Base-by-base conservation (phyloP, 176 grass and related monocot species). In the Rhipidocladum racemiflorum region DNA sequence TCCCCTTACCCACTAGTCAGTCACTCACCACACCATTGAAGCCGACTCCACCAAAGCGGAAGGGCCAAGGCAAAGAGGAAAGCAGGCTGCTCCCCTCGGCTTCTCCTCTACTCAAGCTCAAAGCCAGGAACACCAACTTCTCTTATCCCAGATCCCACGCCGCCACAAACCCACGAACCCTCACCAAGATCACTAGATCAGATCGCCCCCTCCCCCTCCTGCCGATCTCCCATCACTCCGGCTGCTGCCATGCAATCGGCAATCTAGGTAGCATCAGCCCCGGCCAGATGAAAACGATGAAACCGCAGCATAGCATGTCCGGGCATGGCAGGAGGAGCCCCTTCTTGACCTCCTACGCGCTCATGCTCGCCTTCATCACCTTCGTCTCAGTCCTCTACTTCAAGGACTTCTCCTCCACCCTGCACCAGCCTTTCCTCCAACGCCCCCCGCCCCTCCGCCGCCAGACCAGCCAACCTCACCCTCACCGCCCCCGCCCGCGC, bases 301-400 rank as follows among this genome's bases (percentile, higher is more conserved):
- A 86, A 78, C 36, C 72, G 77, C 78, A 76, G 71, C 87, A 89
- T 77, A 27, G 78, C 56, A 44, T 51, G 65, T 12, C 79, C 20
- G 67, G 76, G 12, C 75, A 73, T 34, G 24, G 75, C 61, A 51
- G 68, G 5, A 80, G 87, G 24, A 80, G 56, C 28, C 78, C 78
- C 32, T 81, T 85, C 51, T 16, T 97, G 28, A 86, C 89, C 43
- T 92, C 91, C 1, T 97, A 94, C 67, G 79, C 89, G 66, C 70
- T 94, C 54, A 92, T 83, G 38, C 60, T 97, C 16, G 78, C 85
- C 83, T 97, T 97, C 87, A 83, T 97, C 76, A 87, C 89, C 81
- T 94, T 94, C 83, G 91, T 91, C 30, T 84, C 87, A 80, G 9
- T 94, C 39, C 87, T 97, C 45, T 91, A 97, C 79, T 91, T 91